Conservation (phyloP, 2,329 filamentous ascomycete species). For the Colletotrichum eleusines region DNA sequence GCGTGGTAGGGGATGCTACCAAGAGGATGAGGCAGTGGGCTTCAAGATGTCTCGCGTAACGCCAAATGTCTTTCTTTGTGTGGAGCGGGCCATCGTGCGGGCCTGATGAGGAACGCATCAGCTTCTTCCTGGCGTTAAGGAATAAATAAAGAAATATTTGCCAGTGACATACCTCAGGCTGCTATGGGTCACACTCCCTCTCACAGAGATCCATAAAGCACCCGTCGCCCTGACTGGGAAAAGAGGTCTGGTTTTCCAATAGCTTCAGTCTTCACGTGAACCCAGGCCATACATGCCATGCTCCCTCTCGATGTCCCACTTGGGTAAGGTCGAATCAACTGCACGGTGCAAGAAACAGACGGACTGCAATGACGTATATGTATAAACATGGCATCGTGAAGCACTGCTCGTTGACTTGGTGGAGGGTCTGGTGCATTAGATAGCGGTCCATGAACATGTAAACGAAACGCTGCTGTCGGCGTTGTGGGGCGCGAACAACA, state of each 20-base stretch:
- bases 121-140: background rate
- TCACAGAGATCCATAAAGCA: too few relatives aligned
- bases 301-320: background rate
- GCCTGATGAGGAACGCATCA: background rate
- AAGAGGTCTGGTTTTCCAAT: background rate
- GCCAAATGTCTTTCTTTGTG: background rate
- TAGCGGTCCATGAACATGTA: background rate
- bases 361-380: background rate
- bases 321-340: background rate
- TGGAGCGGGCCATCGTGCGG: background rate
- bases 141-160: background rate
- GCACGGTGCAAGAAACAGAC: background rate
- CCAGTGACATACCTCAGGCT: background rate
- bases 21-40: slow-evolving; percentile 6
- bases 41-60: background rate
- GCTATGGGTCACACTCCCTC: too few relatives aligned
- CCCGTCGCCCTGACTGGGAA: background rate
- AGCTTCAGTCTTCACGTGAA: background rate
- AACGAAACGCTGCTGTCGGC: too few relatives aligned
- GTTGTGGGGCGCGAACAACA: too few relatives aligned
- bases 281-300: background rate
- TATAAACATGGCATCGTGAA: background rate
- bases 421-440: background rate
- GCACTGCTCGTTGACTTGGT: background rate
- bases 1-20: background rate